Percentiles rank a stretch among this genome's conserved stretches.
Evolutionary conservation across 2,329 filamentous ascomycete species (phyloP).

Genomic region (Gaeumannomyces tritici): DNA sequence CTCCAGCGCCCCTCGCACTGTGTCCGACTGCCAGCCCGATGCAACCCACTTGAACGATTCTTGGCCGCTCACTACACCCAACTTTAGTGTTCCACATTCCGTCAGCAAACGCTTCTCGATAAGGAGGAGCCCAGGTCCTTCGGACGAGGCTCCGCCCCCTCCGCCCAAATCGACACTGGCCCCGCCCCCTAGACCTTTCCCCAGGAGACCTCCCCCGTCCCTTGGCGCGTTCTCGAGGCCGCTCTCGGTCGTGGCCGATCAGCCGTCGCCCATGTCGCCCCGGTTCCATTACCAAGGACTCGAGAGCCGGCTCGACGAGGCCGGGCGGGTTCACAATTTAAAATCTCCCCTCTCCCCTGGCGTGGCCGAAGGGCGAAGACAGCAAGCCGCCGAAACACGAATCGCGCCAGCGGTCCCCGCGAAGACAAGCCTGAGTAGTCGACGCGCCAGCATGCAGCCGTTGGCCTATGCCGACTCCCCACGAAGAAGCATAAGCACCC

Average conservation of each 20-base stretch:
- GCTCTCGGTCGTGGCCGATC: conserved; percentile 44
- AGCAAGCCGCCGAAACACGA: not conserved
- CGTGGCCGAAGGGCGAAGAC: conserved; percentile 11
- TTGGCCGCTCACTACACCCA: conserved; percentile 27
- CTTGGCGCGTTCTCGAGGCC: conserved; percentile 36
- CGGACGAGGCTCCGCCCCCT: not conserved
- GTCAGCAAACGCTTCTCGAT: conserved; percentile 35
- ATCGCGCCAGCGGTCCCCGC: not conserved
- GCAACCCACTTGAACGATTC: not conserved
- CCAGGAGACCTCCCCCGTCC: conserved; percentile 31
- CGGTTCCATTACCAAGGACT: not conserved
- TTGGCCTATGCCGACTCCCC: not conserved
- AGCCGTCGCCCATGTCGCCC: conserved; percentile 33
- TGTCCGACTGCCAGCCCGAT: conserved; percentile 13
- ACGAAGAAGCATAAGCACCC: not conserved
- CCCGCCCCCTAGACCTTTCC: conserved; percentile 7
- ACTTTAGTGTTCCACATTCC: conserved; percentile 43
- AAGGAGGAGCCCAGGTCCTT: conserved; percentile 15
- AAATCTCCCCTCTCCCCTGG: conserved; percentile 13
- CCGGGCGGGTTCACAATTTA: conserved; percentile 2
- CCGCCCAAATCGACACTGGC: not conserved
- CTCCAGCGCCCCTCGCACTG: conserved; percentile 14
- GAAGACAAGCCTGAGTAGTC: not conserved
- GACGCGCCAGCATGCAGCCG: not conserved
- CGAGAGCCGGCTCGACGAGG: not conserved